phyloP scores from a whole-genome alignment of 345 rosid species.

The Raphanus raphanistrum region DNA sequence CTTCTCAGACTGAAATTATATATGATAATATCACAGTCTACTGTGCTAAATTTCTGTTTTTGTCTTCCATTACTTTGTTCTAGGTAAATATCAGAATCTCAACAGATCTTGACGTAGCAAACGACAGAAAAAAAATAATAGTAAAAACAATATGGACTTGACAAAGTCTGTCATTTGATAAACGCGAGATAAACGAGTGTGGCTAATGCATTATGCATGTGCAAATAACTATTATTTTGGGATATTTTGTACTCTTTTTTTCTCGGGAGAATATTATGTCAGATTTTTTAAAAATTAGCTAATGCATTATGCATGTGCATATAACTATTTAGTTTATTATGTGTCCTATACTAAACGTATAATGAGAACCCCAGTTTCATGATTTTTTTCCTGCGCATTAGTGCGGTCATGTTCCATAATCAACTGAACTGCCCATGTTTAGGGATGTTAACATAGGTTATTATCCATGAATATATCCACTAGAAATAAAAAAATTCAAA shows the following conservation, averaged over 20 bases:
- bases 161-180: neutral
- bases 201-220: too few species aligned
- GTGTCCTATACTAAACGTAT: neutral
- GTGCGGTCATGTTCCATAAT: slow-evolving; percentile 6
- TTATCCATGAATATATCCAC: too few species aligned
- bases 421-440: slow-evolving; percentile 9
- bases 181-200: neutral
- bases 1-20: neutral
- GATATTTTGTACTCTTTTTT: neutral
- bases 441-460: too few species aligned
- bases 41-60: slow-evolving; percentile 2
- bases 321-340: neutral
- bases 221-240: too few species aligned
- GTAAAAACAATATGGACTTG: neutral
- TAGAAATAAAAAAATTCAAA: too few species aligned
- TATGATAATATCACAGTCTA: neutral
- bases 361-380: slow-evolving; percentile 4
- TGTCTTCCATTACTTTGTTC: neutral
- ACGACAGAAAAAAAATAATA: neutral
- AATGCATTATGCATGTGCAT: neutral
- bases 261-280: neutral
- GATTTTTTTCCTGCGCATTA: neutral
- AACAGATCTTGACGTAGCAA: slow-evolving; percentile 1
- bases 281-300: neutral
- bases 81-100: slow-evolving; percentile 9